Conservation (phyloP, 139 green algal genomes). For the Chlamydomonas sphaeroides region DNA sequence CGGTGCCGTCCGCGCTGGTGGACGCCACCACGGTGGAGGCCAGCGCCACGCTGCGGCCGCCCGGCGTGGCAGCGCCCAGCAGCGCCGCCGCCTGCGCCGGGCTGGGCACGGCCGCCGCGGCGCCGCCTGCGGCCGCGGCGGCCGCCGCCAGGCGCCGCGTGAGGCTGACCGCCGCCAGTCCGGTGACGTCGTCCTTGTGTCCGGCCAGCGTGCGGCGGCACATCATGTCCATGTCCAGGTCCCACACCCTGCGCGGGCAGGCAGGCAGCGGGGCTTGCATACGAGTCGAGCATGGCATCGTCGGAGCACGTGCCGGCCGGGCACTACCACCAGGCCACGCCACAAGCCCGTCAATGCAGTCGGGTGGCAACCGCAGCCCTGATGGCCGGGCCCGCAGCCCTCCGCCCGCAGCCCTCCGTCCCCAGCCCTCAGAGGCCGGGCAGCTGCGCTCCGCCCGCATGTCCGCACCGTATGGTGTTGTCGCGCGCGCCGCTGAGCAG, state of each 20-base stretch:
- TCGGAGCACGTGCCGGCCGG: too few relatives aligned
- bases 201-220: slow-evolving; percentile 86
- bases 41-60: not conserved
- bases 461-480: slow-evolving; percentile 90
- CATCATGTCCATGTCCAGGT: slow-evolving; percentile 84
- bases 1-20: slow-evolving; percentile 80
- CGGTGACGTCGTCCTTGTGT: slow-evolving; percentile 86
- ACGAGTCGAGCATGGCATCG: too few relatives aligned
- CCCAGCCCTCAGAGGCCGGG: too few relatives aligned
- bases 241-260: slow-evolving; percentile 74
- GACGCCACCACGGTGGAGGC: slow-evolving; percentile 63
- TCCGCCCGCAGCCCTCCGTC: too few relatives aligned
- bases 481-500: slow-evolving; percentile 86
- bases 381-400: too few relatives aligned
- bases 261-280: too few relatives aligned
- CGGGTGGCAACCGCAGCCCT: too few relatives aligned
- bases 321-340: too few relatives aligned
- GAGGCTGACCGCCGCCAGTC: slow-evolving; percentile 58
- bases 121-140: not conserved
- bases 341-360: too few relatives aligned
- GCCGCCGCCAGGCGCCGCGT: not conserved
- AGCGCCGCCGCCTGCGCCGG: too few relatives aligned
- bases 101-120: not conserved
- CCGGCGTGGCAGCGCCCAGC: not conserved
- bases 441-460: too few relatives aligned